These are phyloP conservation scores for Irpex sp. DNA, from an alignment of 1,284 basidiomycete genomes.

Conservation along the genomic window DNA sequence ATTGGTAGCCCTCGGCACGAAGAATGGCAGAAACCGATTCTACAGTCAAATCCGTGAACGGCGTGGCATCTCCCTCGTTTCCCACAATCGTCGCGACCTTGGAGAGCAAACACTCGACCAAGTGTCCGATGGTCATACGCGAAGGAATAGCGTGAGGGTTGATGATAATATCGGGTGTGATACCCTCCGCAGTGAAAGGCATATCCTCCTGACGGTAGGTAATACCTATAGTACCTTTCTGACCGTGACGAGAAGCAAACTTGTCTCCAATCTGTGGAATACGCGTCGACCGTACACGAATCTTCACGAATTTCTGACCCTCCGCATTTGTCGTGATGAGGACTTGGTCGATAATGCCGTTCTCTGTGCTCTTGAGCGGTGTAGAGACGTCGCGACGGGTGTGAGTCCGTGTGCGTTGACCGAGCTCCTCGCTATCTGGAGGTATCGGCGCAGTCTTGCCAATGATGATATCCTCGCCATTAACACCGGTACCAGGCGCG, in stretches of 20 bases:
- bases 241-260: conserved; percentile 98
- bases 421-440: conserved; percentile 94
- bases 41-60: conserved; percentile 97
- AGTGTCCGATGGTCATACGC: conserved; percentile 99
- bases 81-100: conserved; percentile 97
- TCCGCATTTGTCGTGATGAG: conserved; percentile 95
- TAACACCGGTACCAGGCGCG: conserved; percentile 92
- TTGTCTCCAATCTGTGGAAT: conserved; percentile 99
- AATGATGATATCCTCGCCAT: conserved; percentile 98
- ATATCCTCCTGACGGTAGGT: conserved; percentile 99
- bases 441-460: conserved; percentile 98
- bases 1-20: conserved; percentile 87
- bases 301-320: conserved; percentile 98
- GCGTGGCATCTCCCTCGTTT: conserved; percentile 97
- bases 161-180: conserved; percentile 96
- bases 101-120: conserved; percentile 96
- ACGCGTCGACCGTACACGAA: conserved; percentile 93
- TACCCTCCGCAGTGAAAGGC: conserved; percentile 97
- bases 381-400: conserved; percentile 94
- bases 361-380: conserved; percentile 96
- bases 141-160: conserved; percentile 99
- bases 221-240: conserved; percentile 99
- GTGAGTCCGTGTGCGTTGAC: conserved; percentile 89
- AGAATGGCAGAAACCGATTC: conserved; percentile 89
- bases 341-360: conserved; percentile 97